phyloP scores from a whole-genome alignment of 441 rosid species.

The Eruca vesicaria region DNA sequence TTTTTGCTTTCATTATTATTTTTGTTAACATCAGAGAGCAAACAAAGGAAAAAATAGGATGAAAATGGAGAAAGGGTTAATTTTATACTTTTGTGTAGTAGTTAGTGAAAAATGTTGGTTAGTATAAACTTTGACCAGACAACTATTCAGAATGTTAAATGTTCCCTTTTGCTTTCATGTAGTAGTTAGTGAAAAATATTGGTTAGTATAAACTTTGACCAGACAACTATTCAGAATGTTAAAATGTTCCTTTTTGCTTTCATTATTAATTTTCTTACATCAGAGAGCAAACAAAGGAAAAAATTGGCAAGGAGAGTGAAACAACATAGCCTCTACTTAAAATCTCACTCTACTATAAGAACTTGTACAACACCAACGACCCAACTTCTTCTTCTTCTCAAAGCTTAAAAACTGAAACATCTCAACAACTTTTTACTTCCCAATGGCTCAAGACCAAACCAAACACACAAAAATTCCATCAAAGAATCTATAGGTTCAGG shows the following conservation, averaged over 20 bases:
- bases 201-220: too few relatives aligned
- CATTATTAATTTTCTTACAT: conserved; percentile 26
- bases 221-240: too few relatives aligned
- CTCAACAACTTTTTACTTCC: not conserved
- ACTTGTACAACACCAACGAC: conserved; percentile 25
- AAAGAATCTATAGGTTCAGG: too few relatives aligned
- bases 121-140: too few relatives aligned
- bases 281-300: not conserved
- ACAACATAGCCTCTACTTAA: conserved; percentile 2
- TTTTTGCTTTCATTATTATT: too few relatives aligned
- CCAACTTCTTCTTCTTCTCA: not conserved
- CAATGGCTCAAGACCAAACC: not conserved
- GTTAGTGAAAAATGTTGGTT: too few relatives aligned
- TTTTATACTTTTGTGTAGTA: too few relatives aligned
- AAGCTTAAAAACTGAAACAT: not conserved
- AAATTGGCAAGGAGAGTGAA: not conserved
- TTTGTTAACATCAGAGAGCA: too few relatives aligned
- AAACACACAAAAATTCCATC: not conserved
- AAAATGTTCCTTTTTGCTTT: conserved; percentile 20
- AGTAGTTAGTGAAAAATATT: too few relatives aligned
- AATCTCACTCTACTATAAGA: conserved; percentile 2
- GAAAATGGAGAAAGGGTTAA: too few relatives aligned
- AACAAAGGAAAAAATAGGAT: too few relatives aligned
- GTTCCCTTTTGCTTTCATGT: conserved; percentile 4
- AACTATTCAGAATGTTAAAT: not conserved